Evolutionary conservation across 805 yeast species (phyloP), one percentile per base, ranked within the genome.

Genomic region (Ogataea ganodermae): DNA sequence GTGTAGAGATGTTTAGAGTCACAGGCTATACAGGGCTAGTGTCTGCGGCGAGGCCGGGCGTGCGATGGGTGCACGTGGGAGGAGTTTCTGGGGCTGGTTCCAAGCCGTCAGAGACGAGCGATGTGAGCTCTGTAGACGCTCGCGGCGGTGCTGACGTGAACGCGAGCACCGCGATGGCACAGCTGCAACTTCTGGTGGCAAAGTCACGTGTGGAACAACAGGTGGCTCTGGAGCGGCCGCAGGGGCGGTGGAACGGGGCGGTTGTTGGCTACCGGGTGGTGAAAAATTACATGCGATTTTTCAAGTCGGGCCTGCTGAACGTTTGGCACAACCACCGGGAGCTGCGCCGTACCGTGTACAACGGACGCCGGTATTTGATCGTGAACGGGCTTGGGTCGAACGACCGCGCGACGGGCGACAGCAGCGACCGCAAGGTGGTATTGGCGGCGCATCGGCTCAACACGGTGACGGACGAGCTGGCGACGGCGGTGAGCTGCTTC

Each of bases 291-390:
- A 47, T 83, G 33, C 61, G 61, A 5, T 82, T 83, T 60, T 85
- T 84, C 66, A 76, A 76, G 50, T 61, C 67, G 2, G 91, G 92
- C 1, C 70, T 84, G 2, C 62, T 67, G 17, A 78, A 76, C 52
- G 76, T 83, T 0, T 81, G 84, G 80, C 51, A 62, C 1, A 80
- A 80, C 49, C 56, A 68, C 23, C 61, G 59, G 20, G 46, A 53
- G 1, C 58, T 73, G 2, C 59, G 58, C 6, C 45, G 51, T 6
- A 46, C 53, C 1, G 45, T 74, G 13, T 63, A 57, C 38, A 51
- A 58, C 21, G 53, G 56, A 10, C 56, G 61, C 18, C 62, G 59
- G 37, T 61, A 61, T 43, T 36, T 69, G 26, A 58, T 59, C 22
- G 63, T 67, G 28, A 59, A 60, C 35, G 59, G 61, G 10, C 53